Evolutionary conservation across 345 rosid species (phyloP).

Genomic region (Citrus australasica): DNA sequence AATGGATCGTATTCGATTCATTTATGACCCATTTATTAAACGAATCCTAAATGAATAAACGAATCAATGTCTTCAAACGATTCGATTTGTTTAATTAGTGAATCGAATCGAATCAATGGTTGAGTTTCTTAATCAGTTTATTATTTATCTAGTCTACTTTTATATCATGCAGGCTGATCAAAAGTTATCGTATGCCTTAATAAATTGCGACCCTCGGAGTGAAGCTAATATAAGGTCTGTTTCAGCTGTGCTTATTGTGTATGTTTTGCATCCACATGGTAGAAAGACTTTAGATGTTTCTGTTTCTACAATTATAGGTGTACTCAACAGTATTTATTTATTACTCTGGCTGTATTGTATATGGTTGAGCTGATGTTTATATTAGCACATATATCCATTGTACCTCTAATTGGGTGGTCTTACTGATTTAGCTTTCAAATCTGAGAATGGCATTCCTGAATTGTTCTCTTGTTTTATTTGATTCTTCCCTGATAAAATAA

Average conservation of each 20-base stretch:
- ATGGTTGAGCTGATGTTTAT: neutral
- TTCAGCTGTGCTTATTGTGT: conserved; percentile 22
- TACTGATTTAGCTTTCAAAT: no score
- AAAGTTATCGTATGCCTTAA: conserved; percentile 84
- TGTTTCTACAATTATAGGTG: neutral
- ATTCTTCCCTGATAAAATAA: neutral
- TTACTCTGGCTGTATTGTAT: neutral
- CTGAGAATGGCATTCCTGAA: neutral
- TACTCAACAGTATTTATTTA: neutral
- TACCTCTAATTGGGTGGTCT: neutral
- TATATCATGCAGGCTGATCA: conserved; percentile 74
- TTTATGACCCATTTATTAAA: no score
- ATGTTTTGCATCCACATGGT: conserved; percentile 15
- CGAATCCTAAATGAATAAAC: no score
- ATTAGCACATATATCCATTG: neutral
- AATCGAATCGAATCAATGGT: neutral
- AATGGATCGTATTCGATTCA: no score
- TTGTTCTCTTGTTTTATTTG: neutral
- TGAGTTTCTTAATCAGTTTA: neutral
- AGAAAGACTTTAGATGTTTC: neutral
- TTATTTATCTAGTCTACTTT: conserved; percentile 7
- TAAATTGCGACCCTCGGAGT: conserved; percentile 60
- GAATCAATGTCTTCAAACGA: no score
- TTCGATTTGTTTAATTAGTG: no score
- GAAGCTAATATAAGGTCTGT: conserved; percentile 81